phyloP scores from a whole-genome alignment of 2,329 filamentous ascomycete species.

The Taxawa tesnikishii region DNA sequence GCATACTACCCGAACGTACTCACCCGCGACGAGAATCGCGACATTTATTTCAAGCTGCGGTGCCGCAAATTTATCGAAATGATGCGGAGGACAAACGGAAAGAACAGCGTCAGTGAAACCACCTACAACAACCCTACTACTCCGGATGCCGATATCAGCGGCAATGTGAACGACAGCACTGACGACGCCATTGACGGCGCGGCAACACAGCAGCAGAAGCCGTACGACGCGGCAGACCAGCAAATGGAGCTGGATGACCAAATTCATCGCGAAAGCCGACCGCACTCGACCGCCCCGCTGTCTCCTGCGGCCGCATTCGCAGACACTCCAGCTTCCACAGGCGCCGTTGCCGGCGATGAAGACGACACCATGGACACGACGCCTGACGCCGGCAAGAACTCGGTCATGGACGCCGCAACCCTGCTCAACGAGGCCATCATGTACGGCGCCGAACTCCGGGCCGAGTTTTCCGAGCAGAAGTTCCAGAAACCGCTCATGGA shows the following conservation, averaged over 20 bases:
- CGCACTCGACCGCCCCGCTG: conserved; percentile 4
- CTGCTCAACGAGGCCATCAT: conserved; percentile 58
- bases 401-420: conserved; percentile 23
- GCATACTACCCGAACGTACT: conserved; percentile 72
- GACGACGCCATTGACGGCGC: conserved; percentile 12
- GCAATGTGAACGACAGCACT: conserved; percentile 13
- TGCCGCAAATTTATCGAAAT: conserved; percentile 95
- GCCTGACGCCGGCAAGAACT: conserved; percentile 3
- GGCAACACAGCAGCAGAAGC: conserved; percentile 41
- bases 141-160: conserved; percentile 16
- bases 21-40: conserved; percentile 51
- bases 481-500: conserved; percentile 64
- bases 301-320: conserved; percentile 1
- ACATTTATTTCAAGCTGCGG: conserved; percentile 76
- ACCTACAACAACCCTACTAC: conserved; percentile 36
- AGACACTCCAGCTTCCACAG: neutral
- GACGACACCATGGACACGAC: conserved; percentile 23
- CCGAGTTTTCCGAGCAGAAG: conserved; percentile 63
- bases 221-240: conserved; percentile 32
- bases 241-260: conserved; percentile 49
- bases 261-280: conserved; percentile 19
- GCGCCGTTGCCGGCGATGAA: conserved; percentile 7
- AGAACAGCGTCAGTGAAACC: conserved; percentile 57
- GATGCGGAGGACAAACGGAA: too few relatives aligned
- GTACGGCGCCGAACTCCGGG: conserved; percentile 68